These are phyloP conservation scores for Yamadazyma kanchanaburiensis DNA, from an alignment of 1,139 yeast species.

Conservation along the genomic window DNA sequence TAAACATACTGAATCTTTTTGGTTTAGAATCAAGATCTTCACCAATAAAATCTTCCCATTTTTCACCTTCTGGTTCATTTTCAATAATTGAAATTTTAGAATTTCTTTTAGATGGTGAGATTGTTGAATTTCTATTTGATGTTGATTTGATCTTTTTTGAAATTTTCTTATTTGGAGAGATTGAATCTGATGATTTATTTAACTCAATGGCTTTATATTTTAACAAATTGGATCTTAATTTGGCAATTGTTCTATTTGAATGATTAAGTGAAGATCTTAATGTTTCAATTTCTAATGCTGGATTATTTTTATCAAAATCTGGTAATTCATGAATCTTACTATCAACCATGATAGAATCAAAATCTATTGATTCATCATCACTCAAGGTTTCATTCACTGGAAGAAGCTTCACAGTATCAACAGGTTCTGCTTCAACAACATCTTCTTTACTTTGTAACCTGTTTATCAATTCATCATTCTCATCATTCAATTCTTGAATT, in stretches of 20 bases:
- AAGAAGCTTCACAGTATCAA: conserved; percentile 14
- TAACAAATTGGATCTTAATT: conserved; percentile 48
- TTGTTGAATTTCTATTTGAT: conserved; percentile 20
- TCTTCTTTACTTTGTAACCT: conserved; percentile 21
- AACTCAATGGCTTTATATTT: conserved; percentile 29
- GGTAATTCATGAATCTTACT: conserved; percentile 26
- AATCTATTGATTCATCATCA: conserved; percentile 29
- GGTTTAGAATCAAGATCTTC: conserved; percentile 22
- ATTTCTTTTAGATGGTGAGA: conserved; percentile 36
- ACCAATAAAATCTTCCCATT: conserved; percentile 44
- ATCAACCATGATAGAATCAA: conserved; percentile 34
- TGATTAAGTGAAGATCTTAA: conserved; percentile 62
- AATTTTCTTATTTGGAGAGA: conserved; percentile 12
- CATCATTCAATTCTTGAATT: conserved; percentile 59
- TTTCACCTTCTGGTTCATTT: conserved; percentile 19
- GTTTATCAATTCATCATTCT: conserved; percentile 53
- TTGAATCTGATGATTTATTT: conserved; percentile 4
- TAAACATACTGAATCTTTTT: conserved; percentile 15
- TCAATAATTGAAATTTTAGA: conserved; percentile 32
- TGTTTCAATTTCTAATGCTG: conserved; percentile 65
- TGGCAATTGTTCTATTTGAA: conserved; percentile 60
- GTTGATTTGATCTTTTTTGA: conserved; percentile 13
- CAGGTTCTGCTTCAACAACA: conserved; percentile 3
- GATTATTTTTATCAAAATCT: conserved; percentile 42
- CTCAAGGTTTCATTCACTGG: conserved; percentile 14